A percentile compares a stretch with the other conserved stretches of the same genome.
Evolutionary conservation across 768 basidiomycete species (phyloP).

Genomic region (Trametes elegans): DNA sequence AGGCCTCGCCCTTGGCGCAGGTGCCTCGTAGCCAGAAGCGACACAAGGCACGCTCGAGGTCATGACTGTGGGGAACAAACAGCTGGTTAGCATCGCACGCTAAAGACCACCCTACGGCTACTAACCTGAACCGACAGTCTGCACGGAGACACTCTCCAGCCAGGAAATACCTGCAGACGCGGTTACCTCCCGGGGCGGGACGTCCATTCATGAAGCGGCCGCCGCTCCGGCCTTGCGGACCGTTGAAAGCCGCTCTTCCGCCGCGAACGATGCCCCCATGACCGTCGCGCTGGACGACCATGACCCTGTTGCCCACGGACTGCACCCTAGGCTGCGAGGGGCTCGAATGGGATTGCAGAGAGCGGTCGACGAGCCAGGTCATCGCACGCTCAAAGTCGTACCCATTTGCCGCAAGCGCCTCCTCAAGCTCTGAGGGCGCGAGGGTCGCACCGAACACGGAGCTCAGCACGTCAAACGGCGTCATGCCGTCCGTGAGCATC

Average conservation of each 20-base stretch:
- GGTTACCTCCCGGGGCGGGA: constrained; percentile 57
- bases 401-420: constrained; percentile 81
- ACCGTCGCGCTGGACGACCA: constrained; percentile 59
- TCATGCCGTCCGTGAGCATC: constrained; percentile 88
- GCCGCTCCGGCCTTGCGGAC: constrained; percentile 26
- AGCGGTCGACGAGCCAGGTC: constrained; percentile 87
- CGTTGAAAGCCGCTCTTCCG: constrained; percentile 39
- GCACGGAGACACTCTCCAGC: constrained; percentile 94
- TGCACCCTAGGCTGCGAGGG: constrained; percentile 49
- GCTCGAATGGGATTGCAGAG: constrained; percentile 45
- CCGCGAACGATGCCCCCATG: constrained; percentile 36
- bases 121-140: constrained; percentile 97
- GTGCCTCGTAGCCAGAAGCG: constrained; percentile 98
- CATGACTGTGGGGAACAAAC: constrained; percentile 77
- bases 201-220: constrained; percentile 52
- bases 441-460: constrained; percentile 92
- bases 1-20: constrained; percentile 93
- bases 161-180: constrained; percentile 95
- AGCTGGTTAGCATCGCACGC: not conserved
- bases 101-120: constrained; percentile 2
- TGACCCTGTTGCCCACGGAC: constrained; percentile 65
- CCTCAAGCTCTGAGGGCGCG: constrained; percentile 88
- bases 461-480: constrained; percentile 92
- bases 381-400: constrained; percentile 97
- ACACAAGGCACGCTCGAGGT: constrained; percentile 89